Evolutionary conservation across 2,329 filamentous ascomycete genomes (phyloP).

Genomic region (Exophiala dermatitidis): DNA sequence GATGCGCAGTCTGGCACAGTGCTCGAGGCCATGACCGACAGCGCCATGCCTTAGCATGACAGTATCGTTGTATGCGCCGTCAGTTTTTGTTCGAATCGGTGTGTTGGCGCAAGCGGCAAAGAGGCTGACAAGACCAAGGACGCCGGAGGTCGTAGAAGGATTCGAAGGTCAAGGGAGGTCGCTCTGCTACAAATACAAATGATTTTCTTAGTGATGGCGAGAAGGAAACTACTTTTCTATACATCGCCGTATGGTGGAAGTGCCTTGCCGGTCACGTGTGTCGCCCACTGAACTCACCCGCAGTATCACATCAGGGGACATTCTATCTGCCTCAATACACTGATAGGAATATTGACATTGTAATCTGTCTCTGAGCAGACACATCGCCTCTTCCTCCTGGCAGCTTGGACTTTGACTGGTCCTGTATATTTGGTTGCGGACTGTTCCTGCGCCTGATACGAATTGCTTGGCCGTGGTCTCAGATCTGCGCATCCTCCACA

Average conservation of each 20-base stretch:
- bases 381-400: no score
- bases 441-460: constrained; percentile 5
- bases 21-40: constrained; percentile 18
- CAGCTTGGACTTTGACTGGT: background rate
- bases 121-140: no score
- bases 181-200: background rate
- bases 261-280: background rate
- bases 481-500: constrained; percentile 11
- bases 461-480: constrained; percentile 13
- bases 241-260: no score
- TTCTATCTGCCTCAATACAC: no score
- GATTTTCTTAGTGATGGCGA: background rate
- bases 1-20: constrained; percentile 3
- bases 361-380: background rate
- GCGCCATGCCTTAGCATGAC: constrained; percentile 26
- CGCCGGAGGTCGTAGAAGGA: background rate
- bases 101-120: no score
- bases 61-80: background rate
- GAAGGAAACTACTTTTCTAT: background rate
- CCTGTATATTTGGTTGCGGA: background rate
- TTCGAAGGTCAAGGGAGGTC: background rate
- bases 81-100: background rate
- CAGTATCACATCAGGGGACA: background rate
- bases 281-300: background rate
- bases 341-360: no score